phyloP scores from a whole-genome alignment of 2,329 filamentous ascomycete species.

The Setomelanomma holmii region DNA sequence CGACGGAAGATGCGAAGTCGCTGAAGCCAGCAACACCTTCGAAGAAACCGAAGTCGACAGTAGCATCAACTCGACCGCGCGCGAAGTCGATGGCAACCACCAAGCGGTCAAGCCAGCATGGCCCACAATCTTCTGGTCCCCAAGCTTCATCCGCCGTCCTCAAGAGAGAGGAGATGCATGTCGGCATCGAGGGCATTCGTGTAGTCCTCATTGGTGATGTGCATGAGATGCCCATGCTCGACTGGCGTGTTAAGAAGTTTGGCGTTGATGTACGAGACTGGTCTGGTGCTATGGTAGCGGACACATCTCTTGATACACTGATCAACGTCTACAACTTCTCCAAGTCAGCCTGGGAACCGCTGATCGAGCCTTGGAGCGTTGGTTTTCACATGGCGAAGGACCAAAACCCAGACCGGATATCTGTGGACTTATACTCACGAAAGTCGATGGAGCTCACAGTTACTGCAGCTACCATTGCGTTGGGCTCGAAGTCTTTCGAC shows the following conservation, averaged over 20 bases:
- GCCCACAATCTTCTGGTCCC: constrained; percentile 63
- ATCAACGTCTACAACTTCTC: constrained; percentile 99
- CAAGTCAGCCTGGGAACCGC: constrained; percentile 96
- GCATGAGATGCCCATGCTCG: constrained; percentile 93
- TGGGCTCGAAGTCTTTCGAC: constrained; percentile 90
- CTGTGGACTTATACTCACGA: constrained; percentile 85
- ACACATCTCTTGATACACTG: constrained; percentile 91
- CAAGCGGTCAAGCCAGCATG: constrained; percentile 57
- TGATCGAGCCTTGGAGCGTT: constrained; percentile 96
- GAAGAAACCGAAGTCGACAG: constrained; percentile 58
- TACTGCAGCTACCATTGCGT: constrained; percentile 90
- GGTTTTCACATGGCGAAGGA: constrained; percentile 87
- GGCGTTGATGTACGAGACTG: constrained; percentile 86
- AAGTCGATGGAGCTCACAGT: constrained; percentile 91
- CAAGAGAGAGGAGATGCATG: constrained; percentile 81
- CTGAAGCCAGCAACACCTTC: constrained; percentile 57
- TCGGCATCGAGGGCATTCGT: constrained; percentile 85
- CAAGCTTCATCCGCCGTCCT: constrained; percentile 60
- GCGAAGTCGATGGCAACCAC: constrained; percentile 56
- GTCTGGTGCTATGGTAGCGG: constrained; percentile 85
- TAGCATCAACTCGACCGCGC: constrained; percentile 54
- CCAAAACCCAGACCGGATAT: constrained; percentile 74
- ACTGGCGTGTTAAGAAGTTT: constrained; percentile 92
- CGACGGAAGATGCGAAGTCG: constrained; percentile 63
- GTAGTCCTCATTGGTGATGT: constrained; percentile 94